Percentiles rank a stretch among this genome's conserved stretches.
Conservation (phyloP, 1,139 yeast genomes). For the Yamadazyma atlantica region DNA sequence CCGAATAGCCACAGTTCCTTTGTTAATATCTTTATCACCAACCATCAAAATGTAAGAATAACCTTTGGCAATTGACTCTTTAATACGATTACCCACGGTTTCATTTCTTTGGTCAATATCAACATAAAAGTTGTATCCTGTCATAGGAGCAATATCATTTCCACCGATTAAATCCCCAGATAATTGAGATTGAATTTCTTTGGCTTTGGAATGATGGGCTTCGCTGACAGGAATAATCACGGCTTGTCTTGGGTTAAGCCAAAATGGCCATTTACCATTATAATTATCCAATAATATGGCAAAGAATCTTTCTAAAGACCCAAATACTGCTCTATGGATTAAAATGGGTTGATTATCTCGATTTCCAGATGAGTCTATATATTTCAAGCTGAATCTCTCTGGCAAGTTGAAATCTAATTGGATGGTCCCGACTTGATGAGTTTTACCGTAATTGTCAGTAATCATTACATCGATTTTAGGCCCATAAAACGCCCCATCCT, state of each 20-base stretch:
- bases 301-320: conserved; percentile 88
- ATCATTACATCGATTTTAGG: conserved; percentile 90
- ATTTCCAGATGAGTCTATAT: conserved; percentile 50
- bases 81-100: conserved; percentile 77
- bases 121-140: conserved; percentile 65
- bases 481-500: conserved; percentile 98
- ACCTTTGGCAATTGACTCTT: conserved; percentile 74
- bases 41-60: conserved; percentile 78
- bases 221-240: conserved; percentile 77
- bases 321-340: conserved; percentile 94
- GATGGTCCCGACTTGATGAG: conserved; percentile 94
- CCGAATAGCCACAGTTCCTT: conserved; percentile 64
- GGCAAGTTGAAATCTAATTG: conserved; percentile 97
- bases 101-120: conserved; percentile 76
- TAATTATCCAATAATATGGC: conserved; percentile 90
- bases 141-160: conserved; percentile 45
- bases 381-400: conserved; percentile 72
- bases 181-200: conserved; percentile 42
- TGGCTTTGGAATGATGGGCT: conserved; percentile 55
- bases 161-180: conserved; percentile 49
- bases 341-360: conserved; percentile 73
- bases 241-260: conserved; percentile 96
- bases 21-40: conserved; percentile 80
- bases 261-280: conserved; percentile 96
- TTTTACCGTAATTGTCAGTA: conserved; percentile 77